Percentiles rank a stretch among this genome's conserved stretches.
Evolutionary conservation across 306 rosid species (phyloP).

Genomic region (Senna siamea): DNA sequence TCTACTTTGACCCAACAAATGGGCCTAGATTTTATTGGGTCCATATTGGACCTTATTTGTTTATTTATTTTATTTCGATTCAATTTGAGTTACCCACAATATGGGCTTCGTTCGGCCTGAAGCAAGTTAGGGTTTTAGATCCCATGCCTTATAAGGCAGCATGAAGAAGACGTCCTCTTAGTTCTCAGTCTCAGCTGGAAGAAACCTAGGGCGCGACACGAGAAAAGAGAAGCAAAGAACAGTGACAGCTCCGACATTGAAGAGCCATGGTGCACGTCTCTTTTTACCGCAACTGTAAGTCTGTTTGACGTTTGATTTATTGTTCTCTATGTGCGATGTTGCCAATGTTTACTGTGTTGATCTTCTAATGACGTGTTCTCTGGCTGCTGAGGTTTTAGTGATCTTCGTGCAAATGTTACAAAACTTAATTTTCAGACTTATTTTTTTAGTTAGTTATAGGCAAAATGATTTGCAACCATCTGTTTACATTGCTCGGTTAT

Average conservation of each 20-base stretch:
- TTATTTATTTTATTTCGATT: background rate
- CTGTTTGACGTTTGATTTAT: background rate
- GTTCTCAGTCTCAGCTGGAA: background rate
- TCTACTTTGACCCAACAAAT: no score
- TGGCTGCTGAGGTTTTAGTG: background rate
- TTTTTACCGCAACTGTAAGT: conserved; percentile 60
- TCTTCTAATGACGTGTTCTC: background rate
- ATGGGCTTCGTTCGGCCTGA: background rate
- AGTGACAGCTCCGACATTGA: conserved; percentile 26
- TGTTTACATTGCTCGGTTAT: no score
- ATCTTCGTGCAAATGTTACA: background rate
- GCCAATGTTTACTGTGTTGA: background rate
- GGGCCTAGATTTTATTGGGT: no score
- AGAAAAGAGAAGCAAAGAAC: background rate
- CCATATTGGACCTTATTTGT: background rate
- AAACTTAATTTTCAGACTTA: background rate
- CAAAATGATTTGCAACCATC: background rate
- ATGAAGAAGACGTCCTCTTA: rapidly evolving
- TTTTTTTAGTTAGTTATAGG: background rate
- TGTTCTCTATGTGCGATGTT: background rate
- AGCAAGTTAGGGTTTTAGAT: conserved; percentile 45
- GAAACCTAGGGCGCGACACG: conserved; percentile 4
- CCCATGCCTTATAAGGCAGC: background rate
- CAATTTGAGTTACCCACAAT: no score
- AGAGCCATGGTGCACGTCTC: conserved; percentile 64